Evolutionary conservation across 208 protist genomes (phyloP).

Genomic region (Novymonas esmeraldas): DNA sequence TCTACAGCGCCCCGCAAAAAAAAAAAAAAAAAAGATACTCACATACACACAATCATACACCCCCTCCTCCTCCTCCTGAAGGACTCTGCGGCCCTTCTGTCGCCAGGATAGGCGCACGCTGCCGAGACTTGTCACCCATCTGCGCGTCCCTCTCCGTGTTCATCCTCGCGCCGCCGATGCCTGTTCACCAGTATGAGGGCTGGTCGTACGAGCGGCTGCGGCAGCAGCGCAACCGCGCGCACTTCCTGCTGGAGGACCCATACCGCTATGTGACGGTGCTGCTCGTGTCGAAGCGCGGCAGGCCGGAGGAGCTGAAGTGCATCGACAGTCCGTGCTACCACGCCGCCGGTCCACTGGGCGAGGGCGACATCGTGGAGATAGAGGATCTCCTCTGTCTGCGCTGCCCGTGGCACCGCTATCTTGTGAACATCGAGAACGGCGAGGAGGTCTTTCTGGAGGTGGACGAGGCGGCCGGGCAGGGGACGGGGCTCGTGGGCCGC

Average conservation of each 20-base stretch:
- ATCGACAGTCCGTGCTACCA: slow-evolving; percentile 90
- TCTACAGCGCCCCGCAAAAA: too few species aligned
- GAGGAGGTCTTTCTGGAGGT: slow-evolving; percentile 56
- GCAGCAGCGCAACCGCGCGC: slow-evolving; percentile 70
- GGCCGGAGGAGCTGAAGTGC: slow-evolving; percentile 51
- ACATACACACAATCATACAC: too few species aligned
- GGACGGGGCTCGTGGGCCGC: slow-evolving; percentile 25
- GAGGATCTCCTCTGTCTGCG: slow-evolving; percentile 83
- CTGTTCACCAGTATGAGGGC: slow-evolving; percentile 72
- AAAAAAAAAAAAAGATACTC: too few species aligned
- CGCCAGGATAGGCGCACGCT: too few species aligned
- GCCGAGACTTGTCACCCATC: too few species aligned
- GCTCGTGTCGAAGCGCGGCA: slow-evolving; percentile 28
- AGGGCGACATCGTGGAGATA: slow-evolving; percentile 82
- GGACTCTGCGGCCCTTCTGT: background rate
- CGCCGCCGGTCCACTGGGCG: slow-evolving; percentile 75
- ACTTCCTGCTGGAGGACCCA: slow-evolving; percentile 84
- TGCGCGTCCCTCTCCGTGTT: too few species aligned
- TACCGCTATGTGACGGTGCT: slow-evolving; percentile 86
- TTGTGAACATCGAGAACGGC: slow-evolving; percentile 79
- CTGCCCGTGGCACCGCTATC: slow-evolving; percentile 83
- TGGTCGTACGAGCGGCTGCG: slow-evolving; percentile 80
- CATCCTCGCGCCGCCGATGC: slow-evolving; percentile 21
- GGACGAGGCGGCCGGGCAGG: slow-evolving; percentile 31
- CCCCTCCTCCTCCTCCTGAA: background rate